phyloP scores from a whole-genome alignment of 2,329 filamentous ascomycete species.

The Septoria petroselini region DNA sequence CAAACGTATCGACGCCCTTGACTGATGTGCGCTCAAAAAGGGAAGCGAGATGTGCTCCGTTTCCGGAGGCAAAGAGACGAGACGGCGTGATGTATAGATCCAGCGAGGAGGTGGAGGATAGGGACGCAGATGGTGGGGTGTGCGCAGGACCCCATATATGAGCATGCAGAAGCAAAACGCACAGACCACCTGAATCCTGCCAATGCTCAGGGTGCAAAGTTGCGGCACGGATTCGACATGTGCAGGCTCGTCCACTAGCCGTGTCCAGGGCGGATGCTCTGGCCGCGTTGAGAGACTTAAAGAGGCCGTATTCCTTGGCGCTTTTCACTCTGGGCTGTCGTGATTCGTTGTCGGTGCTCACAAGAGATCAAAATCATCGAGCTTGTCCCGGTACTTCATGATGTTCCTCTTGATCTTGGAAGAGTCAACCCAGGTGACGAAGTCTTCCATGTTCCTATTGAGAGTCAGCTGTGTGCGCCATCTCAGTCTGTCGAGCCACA shows the following conservation, averaged over 20 bases:
- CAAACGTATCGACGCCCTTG: too few species aligned
- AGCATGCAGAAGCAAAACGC: conserved; percentile 14
- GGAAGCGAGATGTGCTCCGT: background rate
- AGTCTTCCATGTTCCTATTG: conserved; percentile 79
- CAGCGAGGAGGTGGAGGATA: background rate
- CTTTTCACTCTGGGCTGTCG: too few species aligned
- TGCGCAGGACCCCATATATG: conserved; percentile 14
- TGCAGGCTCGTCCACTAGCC: too few species aligned
- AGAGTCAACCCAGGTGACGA: conserved; percentile 91
- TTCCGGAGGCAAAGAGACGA: background rate
- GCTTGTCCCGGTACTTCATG: conserved; percentile 87
- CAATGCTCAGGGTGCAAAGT: conserved; percentile 13
- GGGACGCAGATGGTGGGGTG: conserved; percentile 16
- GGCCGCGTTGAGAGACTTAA: too few species aligned
- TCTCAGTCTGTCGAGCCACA: background rate
- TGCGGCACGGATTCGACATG: conserved; percentile 3
- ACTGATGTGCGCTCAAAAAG: too few species aligned
- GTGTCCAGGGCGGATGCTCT: too few species aligned
- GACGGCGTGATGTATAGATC: background rate
- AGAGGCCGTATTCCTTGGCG: background rate
- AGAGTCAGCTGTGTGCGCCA: background rate
- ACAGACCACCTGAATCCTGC: conserved; percentile 8
- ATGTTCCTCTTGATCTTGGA: conserved; percentile 98
- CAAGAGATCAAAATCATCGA: conserved; percentile 92
- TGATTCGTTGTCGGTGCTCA: conserved; percentile 43